Conservation (phyloP, 2,329 filamentous ascomycete genomes). For the Chaetothyriales sp. region DNA sequence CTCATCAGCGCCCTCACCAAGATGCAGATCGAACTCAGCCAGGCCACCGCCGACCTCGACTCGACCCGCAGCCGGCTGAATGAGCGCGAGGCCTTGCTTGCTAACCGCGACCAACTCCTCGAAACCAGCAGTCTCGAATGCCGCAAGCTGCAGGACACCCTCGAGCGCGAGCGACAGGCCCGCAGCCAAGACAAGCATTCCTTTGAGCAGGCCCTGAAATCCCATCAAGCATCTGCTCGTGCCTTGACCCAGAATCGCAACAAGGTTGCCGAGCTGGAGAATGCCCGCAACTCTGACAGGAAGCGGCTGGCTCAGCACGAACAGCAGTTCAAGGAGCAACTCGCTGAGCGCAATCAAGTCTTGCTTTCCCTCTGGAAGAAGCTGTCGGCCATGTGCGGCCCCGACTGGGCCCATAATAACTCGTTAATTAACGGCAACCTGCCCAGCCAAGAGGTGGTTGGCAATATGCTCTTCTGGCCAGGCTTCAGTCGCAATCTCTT, state of each 20-base stretch:
- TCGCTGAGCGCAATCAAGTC: conserved; percentile 77
- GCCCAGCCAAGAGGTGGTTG: conserved; percentile 72
- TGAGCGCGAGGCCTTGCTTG: conserved; percentile 85
- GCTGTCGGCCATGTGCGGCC: conserved; percentile 70
- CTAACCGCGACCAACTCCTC: conserved; percentile 74
- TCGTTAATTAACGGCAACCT: conserved; percentile 77
- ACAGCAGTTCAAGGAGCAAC: conserved; percentile 68
- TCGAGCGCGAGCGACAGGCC: conserved; percentile 77
- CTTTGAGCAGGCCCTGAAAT: conserved; percentile 78
- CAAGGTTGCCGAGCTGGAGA: conserved; percentile 74
- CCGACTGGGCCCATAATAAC: conserved; percentile 84
- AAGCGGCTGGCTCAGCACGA: conserved; percentile 65
- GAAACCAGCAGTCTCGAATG: conserved; percentile 81
- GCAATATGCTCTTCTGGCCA: conserved; percentile 59
- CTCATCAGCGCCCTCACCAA: conserved; percentile 77
- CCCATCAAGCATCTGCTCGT: conserved; percentile 72
- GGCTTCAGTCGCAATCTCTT: conserved; percentile 85
- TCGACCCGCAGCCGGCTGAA: conserved; percentile 59
- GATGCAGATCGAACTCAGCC: conserved; percentile 75
- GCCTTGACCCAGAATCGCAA: conserved; percentile 75
- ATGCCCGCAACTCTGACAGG: conserved; percentile 61
- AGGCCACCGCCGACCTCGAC: conserved; percentile 70
- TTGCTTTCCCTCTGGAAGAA: conserved; percentile 83
- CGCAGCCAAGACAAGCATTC: conserved; percentile 78
- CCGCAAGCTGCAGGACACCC: conserved; percentile 67